phyloP scores from a whole-genome alignment of 192 early-diverging fungal genomes.

The Umbelopsis sp. region DNA sequence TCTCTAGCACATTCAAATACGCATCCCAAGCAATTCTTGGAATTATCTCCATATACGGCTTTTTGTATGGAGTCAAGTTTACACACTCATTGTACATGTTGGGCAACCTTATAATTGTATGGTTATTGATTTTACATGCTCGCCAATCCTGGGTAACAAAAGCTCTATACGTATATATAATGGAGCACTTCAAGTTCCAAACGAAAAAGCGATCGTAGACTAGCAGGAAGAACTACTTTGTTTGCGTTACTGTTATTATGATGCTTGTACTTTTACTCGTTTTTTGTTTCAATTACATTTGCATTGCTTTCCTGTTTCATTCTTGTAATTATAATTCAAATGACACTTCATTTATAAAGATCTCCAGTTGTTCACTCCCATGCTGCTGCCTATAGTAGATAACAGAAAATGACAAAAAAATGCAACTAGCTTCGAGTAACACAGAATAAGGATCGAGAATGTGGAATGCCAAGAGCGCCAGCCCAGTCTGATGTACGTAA shows the following conservation, averaged over 20 bases:
- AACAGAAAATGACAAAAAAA: too few species aligned
- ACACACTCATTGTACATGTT: constrained; percentile 62
- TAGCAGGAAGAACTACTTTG: neutral
- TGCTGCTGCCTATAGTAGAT: too few species aligned
- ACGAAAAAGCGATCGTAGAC: constrained; percentile 41
- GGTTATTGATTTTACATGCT: constrained; percentile 43
- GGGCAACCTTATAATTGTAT: constrained; percentile 42
- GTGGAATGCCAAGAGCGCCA: too few species aligned
- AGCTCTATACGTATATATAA: constrained; percentile 30
- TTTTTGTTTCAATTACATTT: neutral
- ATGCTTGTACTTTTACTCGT: neutral
- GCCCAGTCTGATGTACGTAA: too few species aligned
- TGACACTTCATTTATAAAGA: too few species aligned
- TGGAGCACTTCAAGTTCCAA: constrained; percentile 31
- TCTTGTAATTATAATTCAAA: too few species aligned
- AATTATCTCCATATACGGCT: constrained; percentile 47
- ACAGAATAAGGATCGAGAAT: too few species aligned
- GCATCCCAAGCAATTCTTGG: constrained; percentile 47
- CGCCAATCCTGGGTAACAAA: constrained; percentile 33
- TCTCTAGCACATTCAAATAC: constrained; percentile 28
- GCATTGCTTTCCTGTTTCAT: too few species aligned
- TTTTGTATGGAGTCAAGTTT: constrained; percentile 60
- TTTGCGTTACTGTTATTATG: neutral
- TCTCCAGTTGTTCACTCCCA: too few species aligned
- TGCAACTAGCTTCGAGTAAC: too few species aligned